Evolutionary conservation across 1,139 yeast genomes (phyloP), one percentile per base, ranked within the genome.

Genomic region (Protomyces inundatus): DNA sequence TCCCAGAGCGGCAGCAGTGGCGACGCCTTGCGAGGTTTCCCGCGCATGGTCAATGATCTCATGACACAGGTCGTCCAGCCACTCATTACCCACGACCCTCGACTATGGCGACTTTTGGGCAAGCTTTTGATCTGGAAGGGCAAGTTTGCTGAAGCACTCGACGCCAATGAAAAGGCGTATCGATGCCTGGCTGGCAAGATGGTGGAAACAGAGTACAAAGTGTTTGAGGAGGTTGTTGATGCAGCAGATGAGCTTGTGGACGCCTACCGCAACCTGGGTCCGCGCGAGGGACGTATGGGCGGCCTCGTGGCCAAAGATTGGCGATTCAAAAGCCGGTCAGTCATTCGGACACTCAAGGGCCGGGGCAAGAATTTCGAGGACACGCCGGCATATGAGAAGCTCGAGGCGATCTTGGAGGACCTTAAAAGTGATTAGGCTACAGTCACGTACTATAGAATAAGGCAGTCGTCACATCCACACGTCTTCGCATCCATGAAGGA

Each of bases 251-350:
- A 91, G 67, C 79, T 93, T 66, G 85, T 88, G 2, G 90, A 95
- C 55, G 96, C 97, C 0, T 93, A 91, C 73, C 91, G 86, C 71
- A 86, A 89, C 4, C 80, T 88, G 50, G 98, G 98, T 10, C 95
- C 88, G 65, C 76, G 84, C 70, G 91, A 90, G 23, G 98, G 98
- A 3, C 87, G 88, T 70, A 84, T 86, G 69, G 88, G 87, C 35
- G 90, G 90, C 70, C 72, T 87, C 14, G 96, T 93, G 4, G 90
- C 97, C 73, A 83, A 85, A 70, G 96, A 90, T 72, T 91, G 98
- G 98, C 87, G 83, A 71, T 89, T 87, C 76, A 90, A 90, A 73
- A 86, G 95, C 1, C 81, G 85, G 68, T 82, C 65, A 36, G 59
- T 64, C 16, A 51, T 55, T 12, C 57, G 66, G 23, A 54, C 66